Evolutionary conservation across 1,139 yeast species (phyloP).

Genomic region (Blastobotrys malaysiensis): DNA sequence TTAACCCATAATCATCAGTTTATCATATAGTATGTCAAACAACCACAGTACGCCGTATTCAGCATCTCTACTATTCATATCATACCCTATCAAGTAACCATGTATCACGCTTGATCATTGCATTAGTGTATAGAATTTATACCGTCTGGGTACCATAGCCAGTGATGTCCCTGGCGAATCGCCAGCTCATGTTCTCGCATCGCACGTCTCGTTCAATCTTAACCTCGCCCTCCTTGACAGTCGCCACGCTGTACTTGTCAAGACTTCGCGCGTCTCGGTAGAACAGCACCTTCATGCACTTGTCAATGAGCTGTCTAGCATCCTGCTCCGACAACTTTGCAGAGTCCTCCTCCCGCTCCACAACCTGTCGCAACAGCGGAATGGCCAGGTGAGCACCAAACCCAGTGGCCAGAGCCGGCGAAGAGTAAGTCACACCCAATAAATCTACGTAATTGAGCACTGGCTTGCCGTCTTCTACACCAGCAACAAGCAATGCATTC

Average conservation of each 20-base stretch:
- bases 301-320: constrained; percentile 69
- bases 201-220: constrained; percentile 59
- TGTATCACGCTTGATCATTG: too few relatives aligned
- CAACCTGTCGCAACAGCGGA: constrained; percentile 81
- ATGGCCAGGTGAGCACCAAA: constrained; percentile 93
- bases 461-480: constrained; percentile 57
- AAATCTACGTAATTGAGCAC: constrained; percentile 84
- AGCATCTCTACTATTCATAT: too few relatives aligned
- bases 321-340: constrained; percentile 61
- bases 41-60: too few relatives aligned
- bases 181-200: constrained; percentile 82
- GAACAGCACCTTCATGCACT: constrained; percentile 90
- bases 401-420: constrained; percentile 93
- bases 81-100: too few relatives aligned
- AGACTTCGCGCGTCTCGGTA: constrained; percentile 95
- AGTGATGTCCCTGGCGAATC: constrained; percentile 77
- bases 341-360: constrained; percentile 73
- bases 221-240: constrained; percentile 56
- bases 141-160: constrained; percentile 77
- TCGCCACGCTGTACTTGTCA: constrained; percentile 77
- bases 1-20: too few relatives aligned
- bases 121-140: constrained; percentile 11
- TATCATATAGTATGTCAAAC: too few relatives aligned
- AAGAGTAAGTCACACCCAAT: constrained; percentile 82
- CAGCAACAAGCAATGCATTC: constrained; percentile 92